Evolutionary conservation across 2,329 filamentous ascomycete species (phyloP).

Genomic region (Curvularia sp.): DNA sequence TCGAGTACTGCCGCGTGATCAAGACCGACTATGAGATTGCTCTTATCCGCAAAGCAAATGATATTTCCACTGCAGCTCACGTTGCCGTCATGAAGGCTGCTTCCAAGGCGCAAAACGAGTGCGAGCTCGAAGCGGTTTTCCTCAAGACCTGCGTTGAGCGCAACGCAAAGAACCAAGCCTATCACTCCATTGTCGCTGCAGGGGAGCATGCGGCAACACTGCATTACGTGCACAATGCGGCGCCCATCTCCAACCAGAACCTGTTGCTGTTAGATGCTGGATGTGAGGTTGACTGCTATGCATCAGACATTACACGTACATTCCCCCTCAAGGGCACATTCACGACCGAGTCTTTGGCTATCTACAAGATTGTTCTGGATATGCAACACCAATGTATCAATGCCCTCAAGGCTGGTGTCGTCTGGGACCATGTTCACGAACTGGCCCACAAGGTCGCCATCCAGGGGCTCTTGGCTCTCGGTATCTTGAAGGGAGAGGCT

Average conservation of each 20-base stretch:
- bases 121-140: conserved; percentile 83
- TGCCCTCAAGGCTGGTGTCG: conserved; percentile 73
- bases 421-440: conserved; percentile 83
- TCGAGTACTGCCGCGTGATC: conserved; percentile 80
- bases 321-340: conserved; percentile 76
- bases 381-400: conserved; percentile 85
- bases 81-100: conserved; percentile 70
- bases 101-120: conserved; percentile 73
- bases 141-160: conserved; percentile 76
- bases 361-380: conserved; percentile 82
- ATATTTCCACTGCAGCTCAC: conserved; percentile 80
- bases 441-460: conserved; percentile 84
- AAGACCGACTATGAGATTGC: conserved; percentile 88
- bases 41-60: conserved; percentile 81
- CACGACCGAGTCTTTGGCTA: conserved; percentile 53
- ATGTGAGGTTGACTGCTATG: conserved; percentile 60
- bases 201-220: conserved; percentile 83
- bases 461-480: conserved; percentile 75
- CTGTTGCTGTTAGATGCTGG: conserved; percentile 87
- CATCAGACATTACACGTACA: conserved; percentile 76
- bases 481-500: conserved; percentile 71
- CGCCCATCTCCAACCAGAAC: conserved; percentile 65
- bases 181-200: conserved; percentile 83
- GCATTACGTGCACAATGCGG: conserved; percentile 74
- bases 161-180: conserved; percentile 83